Conservation (phyloP, 352 stramenopile species). For the Globisporangium acanthophoron region DNA sequence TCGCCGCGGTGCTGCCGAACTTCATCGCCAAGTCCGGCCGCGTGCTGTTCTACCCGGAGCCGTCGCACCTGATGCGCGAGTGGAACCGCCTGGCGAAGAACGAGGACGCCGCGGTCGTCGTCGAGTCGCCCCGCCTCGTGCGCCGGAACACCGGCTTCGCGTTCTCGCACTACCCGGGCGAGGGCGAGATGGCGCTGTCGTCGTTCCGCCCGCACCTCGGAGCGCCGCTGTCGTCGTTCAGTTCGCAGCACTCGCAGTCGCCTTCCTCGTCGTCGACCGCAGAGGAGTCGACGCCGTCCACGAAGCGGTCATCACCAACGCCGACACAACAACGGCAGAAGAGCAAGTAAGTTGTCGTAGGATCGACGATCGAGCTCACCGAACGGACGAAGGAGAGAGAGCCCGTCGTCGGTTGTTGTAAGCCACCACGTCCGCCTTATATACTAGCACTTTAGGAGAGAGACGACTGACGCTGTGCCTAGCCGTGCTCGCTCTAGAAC, state of each 20-base stretch:
- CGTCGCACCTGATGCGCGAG: conserved; percentile 86
- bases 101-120: conserved; percentile 45
- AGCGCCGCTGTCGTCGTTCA: conserved; percentile 6
- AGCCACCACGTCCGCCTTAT: not conserved
- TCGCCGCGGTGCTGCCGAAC: conserved; percentile 69
- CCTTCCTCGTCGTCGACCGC: conserved; percentile 36
- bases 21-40: conserved; percentile 84
- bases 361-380: not conserved
- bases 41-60: conserved; percentile 86
- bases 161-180: conserved; percentile 75
- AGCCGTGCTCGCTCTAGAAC: not conserved
- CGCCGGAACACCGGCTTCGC: conserved; percentile 85
- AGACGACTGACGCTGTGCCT: no score
- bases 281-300: conserved; percentile 46
- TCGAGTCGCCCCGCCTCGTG: conserved; percentile 71
- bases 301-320: conserved; percentile 17
- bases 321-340: not conserved
- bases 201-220: conserved; percentile 23
- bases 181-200: conserved; percentile 66
- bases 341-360: not conserved
- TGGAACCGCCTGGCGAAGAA: conserved; percentile 85
- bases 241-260: conserved; percentile 22
- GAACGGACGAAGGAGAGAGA: no score
- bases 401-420: not conserved
- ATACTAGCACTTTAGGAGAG: conserved; percentile 1